These are phyloP conservation scores for Sextonia rubra DNA, from an alignment of 164 flowering plant genomes.

Conservation along the genomic window DNA sequence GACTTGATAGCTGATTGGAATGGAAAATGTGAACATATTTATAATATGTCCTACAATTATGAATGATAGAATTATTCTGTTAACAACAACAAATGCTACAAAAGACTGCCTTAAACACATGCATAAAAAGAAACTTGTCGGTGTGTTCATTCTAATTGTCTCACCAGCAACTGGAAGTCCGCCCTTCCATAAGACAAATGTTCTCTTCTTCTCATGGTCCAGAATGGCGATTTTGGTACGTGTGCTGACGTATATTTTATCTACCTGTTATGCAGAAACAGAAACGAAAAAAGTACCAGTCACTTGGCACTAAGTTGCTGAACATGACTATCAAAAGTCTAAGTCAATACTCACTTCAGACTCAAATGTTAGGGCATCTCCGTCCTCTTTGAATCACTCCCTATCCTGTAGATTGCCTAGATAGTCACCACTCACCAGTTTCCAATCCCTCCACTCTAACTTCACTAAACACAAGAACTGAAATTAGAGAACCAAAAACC, in stretches of 20 bases:
- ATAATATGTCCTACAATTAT: no score
- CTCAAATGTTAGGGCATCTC: conserved; percentile 59
- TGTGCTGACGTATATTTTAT: conserved; percentile 55
- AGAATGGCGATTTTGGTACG: conserved; percentile 86
- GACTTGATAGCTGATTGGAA: no score
- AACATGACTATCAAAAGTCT: neutral
- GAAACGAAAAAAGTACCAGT: neutral
- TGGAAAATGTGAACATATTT: no score
- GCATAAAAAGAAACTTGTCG: no score
- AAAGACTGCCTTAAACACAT: no score
- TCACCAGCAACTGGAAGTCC: conserved; percentile 43
- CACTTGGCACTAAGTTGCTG: neutral
- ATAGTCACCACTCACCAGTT: conserved; percentile 84
- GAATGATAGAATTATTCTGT: no score
- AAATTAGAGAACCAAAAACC: neutral
- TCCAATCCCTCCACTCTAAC: conserved; percentile 93
- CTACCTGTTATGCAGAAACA: conserved; percentile 18
- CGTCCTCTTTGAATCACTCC: conserved; percentile 85
- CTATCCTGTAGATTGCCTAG: conserved; percentile 67
- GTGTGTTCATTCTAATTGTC: neutral
- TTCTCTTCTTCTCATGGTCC: conserved; percentile 88
- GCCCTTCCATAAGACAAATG: conserved; percentile 56
- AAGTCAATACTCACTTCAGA: conserved; percentile 10
- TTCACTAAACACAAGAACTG: conserved; percentile 49
- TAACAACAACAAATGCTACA: no score